Conservation (phyloP, 306 rosid species). For the Pterocarpus santalinus region DNA sequence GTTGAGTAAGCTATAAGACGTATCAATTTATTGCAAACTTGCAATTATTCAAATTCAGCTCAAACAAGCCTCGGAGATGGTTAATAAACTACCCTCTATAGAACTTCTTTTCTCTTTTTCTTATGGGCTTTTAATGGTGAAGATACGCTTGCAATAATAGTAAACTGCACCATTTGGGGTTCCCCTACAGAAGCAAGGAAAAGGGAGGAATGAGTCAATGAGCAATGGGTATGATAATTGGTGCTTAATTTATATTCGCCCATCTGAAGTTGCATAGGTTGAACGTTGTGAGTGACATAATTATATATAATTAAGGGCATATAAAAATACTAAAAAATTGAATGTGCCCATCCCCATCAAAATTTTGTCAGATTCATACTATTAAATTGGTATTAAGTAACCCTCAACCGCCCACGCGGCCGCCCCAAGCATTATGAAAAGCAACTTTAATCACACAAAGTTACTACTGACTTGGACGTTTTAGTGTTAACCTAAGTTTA, state of each 20-base stretch:
- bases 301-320: neutral
- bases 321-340: neutral
- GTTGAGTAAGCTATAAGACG: too few species aligned
- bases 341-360: conserved; percentile 47
- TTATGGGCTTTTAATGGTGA: too few species aligned
- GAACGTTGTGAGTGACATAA: neutral
- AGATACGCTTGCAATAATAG: neutral
- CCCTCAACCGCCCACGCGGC: conserved; percentile 46
- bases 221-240: neutral
- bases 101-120: too few species aligned
- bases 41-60: too few species aligned
- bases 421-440: conserved; percentile 49
- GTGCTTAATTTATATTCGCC: neutral
- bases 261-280: neutral
- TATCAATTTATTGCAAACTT: too few species aligned
- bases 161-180: neutral
- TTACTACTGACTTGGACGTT: conserved; percentile 33
- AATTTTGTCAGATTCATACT: conserved; percentile 24
- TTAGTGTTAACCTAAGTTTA: conserved; percentile 34
- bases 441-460: conserved; percentile 38
- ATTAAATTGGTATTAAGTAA: conserved; percentile 18
- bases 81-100: too few species aligned
- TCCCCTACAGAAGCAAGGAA: neutral
- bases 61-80: too few species aligned
- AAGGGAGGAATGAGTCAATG: conserved; percentile 21